Conservation (phyloP, 192 early-diverging fungal species). For the Gigaspora rosea region DNA sequence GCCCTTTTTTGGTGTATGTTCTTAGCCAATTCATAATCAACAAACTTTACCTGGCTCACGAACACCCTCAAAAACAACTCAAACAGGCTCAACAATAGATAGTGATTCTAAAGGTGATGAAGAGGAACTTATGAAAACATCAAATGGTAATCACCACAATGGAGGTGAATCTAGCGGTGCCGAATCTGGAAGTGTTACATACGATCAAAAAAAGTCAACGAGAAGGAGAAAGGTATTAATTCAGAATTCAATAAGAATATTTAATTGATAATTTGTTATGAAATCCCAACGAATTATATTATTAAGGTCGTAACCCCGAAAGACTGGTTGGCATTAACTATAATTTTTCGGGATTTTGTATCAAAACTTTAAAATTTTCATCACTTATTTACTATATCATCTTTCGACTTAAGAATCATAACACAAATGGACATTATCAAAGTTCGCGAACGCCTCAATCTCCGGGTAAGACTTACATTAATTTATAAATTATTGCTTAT, state of each 20-base stretch:
- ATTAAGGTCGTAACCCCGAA: no score
- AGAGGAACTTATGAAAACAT: constrained; percentile 1
- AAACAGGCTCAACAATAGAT: constrained; percentile 26
- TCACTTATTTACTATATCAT: background rate
- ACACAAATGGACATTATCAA: constrained; percentile 21
- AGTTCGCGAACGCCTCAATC: background rate
- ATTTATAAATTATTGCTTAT: background rate
- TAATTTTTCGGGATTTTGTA: background rate
- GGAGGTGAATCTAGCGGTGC: constrained; percentile 24
- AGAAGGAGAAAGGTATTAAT: constrained; percentile 17
- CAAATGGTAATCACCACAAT: constrained; percentile 6
- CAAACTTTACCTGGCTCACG: background rate
- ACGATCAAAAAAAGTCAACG: constrained; percentile 19
- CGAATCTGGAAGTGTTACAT: constrained; percentile 12
- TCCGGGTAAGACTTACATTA: background rate
- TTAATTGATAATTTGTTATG: no score
- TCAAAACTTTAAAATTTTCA: background rate
- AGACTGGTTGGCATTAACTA: no score
- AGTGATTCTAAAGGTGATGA: constrained; percentile 31
- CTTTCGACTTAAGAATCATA: constrained; percentile 6
- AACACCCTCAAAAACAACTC: background rate
- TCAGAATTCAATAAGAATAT: no score
- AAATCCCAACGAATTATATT: no score
- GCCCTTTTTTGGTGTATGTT: background rate
- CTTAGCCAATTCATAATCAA: background rate